A percentile compares a stretch with the other conserved stretches of the same genome.
phyloP scores from a whole-genome alignment of 305 asterid species.

The Nicotiana rustica region DNA sequence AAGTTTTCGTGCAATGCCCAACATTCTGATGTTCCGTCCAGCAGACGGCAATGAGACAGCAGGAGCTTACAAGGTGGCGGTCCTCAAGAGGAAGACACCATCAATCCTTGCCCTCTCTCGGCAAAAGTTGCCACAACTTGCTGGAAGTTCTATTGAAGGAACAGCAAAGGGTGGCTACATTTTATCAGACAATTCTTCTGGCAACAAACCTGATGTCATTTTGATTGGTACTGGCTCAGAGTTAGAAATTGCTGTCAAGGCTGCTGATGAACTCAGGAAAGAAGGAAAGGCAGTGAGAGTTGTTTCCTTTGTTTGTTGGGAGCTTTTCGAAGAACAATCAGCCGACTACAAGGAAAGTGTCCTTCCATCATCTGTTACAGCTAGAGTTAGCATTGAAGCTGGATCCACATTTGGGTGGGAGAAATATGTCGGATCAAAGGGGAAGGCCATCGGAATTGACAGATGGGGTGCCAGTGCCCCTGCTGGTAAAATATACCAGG shows the following conservation, averaged over 20 bases:
- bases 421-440: constrained; percentile 69
- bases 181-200: constrained; percentile 82
- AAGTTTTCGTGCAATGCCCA: constrained; percentile 98
- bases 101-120: constrained; percentile 91
- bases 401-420: constrained; percentile 88
- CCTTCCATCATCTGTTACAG: constrained; percentile 74
- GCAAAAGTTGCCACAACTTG: constrained; percentile 87
- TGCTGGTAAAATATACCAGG: constrained; percentile 90
- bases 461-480: constrained; percentile 98
- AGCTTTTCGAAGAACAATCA: constrained; percentile 81
- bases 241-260: constrained; percentile 91
- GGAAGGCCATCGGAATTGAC: constrained; percentile 89
- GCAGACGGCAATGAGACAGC: constrained; percentile 98
- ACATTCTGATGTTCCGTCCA: constrained; percentile 91
- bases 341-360: constrained; percentile 86
- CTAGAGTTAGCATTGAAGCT: constrained; percentile 95
- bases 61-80: constrained; percentile 83
- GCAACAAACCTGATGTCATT: constrained; percentile 89
- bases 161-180: constrained; percentile 88
- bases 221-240: constrained; percentile 96
- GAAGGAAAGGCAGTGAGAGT: constrained; percentile 87
- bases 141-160: constrained; percentile 92
- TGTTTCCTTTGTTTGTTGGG: constrained; percentile 89
- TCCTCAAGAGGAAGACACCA: constrained; percentile 73
- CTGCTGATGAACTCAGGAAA: constrained; percentile 88